These are phyloP conservation scores for Hymenoscyphus repandus DNA, from an alignment of 2,329 filamentous ascomycete genomes.

Conservation along the genomic window DNA sequence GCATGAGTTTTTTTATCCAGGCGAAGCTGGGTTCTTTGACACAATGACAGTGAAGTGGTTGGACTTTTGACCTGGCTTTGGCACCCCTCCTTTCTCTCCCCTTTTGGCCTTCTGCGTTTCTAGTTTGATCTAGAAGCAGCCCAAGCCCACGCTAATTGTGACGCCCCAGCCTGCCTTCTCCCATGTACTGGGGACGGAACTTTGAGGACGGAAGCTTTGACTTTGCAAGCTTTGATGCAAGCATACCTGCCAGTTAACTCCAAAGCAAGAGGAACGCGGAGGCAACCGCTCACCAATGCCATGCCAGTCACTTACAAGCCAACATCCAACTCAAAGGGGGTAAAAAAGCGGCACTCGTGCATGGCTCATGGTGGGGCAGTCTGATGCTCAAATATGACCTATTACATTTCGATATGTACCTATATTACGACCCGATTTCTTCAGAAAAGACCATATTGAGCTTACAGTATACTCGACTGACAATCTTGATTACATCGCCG, in stretches of 20 bases:
- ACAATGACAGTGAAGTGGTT: not conserved
- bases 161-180: not conserved
- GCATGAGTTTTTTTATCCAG: slow-evolving; percentile 7
- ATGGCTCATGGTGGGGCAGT: not conserved
- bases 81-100: not conserved
- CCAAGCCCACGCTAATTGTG: not conserved
- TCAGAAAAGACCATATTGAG: no score
- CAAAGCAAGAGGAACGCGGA: not conserved
- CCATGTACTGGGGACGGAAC: not conserved
- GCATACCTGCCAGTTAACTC: not conserved
- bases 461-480: no score
- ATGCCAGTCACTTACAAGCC: not conserved
- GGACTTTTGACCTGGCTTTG: slow-evolving; percentile 2
- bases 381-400: not conserved
- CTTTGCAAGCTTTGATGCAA: no score
- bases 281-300: not conserved
- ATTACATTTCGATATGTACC: not conserved
- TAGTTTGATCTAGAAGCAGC: slow-evolving; percentile 2
- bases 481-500: no score
- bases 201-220: not conserved
- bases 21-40: slow-evolving; percentile 3
- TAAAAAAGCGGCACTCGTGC: not conserved
- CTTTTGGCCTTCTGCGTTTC: slow-evolving; percentile 6
- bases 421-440: no score
- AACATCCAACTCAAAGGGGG: not conserved